A percentile compares a stretch with the other conserved stretches of the same genome.
Conservation (phyloP, 139 green algal genomes). For the Spirogloea muscicola region DNA sequence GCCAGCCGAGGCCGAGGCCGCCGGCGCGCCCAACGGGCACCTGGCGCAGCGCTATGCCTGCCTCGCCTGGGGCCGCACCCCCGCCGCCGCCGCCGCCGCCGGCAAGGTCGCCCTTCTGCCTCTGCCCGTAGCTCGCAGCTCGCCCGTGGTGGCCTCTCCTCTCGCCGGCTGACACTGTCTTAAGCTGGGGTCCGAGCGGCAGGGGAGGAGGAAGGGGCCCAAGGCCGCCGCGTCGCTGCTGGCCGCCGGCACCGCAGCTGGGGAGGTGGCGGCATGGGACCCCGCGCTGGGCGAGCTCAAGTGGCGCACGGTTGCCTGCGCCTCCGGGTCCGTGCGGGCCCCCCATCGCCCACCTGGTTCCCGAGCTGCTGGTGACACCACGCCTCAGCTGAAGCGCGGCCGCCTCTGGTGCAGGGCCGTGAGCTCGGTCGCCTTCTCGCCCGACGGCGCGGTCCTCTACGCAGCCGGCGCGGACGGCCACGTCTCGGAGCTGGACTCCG, state of each 20-base stretch:
- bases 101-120: too few relatives aligned
- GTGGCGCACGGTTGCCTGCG: conserved; percentile 51
- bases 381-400: not conserved
- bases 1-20: too few relatives aligned
- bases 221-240: conserved; percentile 4
- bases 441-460: conserved; percentile 13
- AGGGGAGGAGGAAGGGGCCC: conserved; percentile 21
- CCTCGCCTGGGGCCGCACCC: too few relatives aligned
- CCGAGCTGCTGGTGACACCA: not conserved
- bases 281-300: conserved; percentile 53
- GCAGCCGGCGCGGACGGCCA: conserved; percentile 10
- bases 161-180: too few relatives aligned
- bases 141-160: too few relatives aligned
- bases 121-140: too few relatives aligned
- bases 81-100: too few relatives aligned
- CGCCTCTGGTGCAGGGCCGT: not conserved
- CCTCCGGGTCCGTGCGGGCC: conserved; percentile 56
- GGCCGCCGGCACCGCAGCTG: conserved; percentile 53
- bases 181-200: too few relatives aligned
- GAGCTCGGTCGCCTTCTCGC: conserved; percentile 16
- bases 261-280: conserved; percentile 59
- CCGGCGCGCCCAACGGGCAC: too few relatives aligned
- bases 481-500: conserved; percentile 11
- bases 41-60: too few relatives aligned
- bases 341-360: not conserved